phyloP scores from a whole-genome alignment of 345 rosid genomes.

The Lagerstroemia speciosa region DNA sequence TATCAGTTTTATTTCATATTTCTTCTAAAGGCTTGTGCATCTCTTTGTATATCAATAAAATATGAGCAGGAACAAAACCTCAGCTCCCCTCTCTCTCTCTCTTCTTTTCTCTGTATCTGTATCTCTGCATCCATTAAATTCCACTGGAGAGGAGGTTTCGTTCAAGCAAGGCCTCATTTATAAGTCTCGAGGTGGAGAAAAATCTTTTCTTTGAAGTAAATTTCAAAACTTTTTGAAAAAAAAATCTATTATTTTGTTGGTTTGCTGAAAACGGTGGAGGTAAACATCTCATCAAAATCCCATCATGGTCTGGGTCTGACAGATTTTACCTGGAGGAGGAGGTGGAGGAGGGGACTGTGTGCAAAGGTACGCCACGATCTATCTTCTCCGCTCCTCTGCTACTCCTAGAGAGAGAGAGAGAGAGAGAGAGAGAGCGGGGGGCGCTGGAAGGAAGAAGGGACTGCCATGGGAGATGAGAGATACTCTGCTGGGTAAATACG shows the following conservation, averaged over 20 bases:
- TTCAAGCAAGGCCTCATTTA: constrained; percentile 8
- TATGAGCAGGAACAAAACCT: too few species aligned
- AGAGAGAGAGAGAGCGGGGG: not conserved
- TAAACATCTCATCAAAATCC: constrained; percentile 7
- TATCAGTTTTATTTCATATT: too few species aligned
- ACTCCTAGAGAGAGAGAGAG: not conserved
- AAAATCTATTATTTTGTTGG: not conserved
- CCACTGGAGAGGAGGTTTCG: constrained; percentile 5
- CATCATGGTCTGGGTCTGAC: not conserved
- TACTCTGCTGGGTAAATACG: not conserved
- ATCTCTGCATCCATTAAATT: not conserved
- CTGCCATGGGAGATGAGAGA: not conserved
- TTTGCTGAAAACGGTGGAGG: not conserved
- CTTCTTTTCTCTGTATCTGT: not conserved
- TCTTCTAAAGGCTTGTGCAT: too few species aligned
- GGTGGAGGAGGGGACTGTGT: not conserved
- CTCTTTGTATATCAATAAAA: too few species aligned
- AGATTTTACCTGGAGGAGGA: not conserved
- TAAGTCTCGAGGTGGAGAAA: not conserved
- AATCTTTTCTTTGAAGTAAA: not conserved
- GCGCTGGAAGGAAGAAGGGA: not conserved
- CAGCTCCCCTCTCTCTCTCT: too few species aligned
- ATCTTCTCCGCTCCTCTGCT: not conserved
- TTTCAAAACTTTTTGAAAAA: not conserved
- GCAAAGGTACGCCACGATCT: not conserved